Base-by-base conservation (phyloP, 495 filamentous ascomycete genomes). In the Achaetomiella virescens region DNA sequence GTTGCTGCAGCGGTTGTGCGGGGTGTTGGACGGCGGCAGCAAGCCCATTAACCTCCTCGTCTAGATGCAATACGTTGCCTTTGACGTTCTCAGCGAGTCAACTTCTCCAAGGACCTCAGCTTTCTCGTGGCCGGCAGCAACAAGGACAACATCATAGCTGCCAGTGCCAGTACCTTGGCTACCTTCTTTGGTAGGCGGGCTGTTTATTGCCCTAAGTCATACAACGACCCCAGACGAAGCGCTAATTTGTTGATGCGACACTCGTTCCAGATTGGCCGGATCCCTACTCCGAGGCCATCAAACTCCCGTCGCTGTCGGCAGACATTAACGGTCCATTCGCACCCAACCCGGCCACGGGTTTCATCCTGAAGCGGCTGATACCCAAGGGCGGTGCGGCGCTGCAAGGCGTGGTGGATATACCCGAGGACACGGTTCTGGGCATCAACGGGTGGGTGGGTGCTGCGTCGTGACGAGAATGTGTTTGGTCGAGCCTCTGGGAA, bases 401-500 rank as follows among this genome's bases (percentile, higher is more conserved):
- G 27, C 64, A 71, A n/a, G 76, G 72, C 2, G 33, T 68, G 8
- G 72, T n/a, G n/a, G n/a, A 68, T 44, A 56, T 84, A 9, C 74
- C 79, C 0, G 75, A 71, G 0, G 75, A 74, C 17, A 76, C 73
- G 0, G 63, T 72, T 12, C 68, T 85, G 6, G 80, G 78, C 3
- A 62, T 71, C 5, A 71, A 74, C 49, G 55, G 65, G 1, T 71
- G 67, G 55, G 70, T 70, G 14, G n/a, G n/a, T n/a, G n/a, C 57
- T 69, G 6, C 66, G 70, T 33, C 74, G 69, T 15, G 67, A 72
- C 24, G 58, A 60, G 52, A 58, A 63, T 17, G 58, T 69, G 31
- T 73, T 64, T 61, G 74, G 72, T 0, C n/a, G n/a, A n/a, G n/a
- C n/a, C n/a, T n/a, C 64, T 87, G 1, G 86, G 86, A 1, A 89